Conservation (phyloP, 306 rosid species). For the Arachis stenosperma region DNA sequence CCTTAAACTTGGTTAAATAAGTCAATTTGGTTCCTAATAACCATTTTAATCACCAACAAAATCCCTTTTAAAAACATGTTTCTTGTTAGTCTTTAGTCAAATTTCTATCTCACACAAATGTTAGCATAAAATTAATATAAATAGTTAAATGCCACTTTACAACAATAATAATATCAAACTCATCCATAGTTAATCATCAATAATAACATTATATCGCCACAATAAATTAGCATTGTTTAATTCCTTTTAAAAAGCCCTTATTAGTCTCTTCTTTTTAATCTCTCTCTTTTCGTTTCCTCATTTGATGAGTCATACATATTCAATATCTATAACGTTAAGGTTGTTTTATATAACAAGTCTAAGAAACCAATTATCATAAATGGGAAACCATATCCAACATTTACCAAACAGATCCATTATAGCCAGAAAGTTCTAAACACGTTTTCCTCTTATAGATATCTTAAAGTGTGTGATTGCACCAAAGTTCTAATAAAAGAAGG, state of each 20-base stretch:
- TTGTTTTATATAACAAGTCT: slow-evolving; percentile 9
- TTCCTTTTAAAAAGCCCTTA: neutral
- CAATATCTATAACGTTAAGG: slow-evolving; percentile 5
- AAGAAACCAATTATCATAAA: slow-evolving; percentile 18
- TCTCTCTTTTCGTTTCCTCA: slow-evolving; percentile 18
- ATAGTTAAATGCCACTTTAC: too few species aligned
- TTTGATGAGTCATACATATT: neutral
- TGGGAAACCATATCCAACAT: slow-evolving; percentile 39
- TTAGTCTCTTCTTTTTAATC: too few species aligned
- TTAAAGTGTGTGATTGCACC: slow-evolving; percentile 28
- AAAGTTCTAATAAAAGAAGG: slow-evolving; percentile 26
- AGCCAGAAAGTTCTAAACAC: slow-evolving; percentile 11
- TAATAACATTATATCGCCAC: too few species aligned
- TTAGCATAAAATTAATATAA: too few species aligned
- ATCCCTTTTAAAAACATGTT: too few species aligned
- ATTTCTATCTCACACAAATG: too few species aligned
- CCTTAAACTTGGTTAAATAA: too few species aligned
- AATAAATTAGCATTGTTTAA: neutral
- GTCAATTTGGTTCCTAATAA: too few species aligned
- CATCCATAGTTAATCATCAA: too few species aligned
- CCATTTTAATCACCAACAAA: too few species aligned
- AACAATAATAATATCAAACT: too few species aligned
- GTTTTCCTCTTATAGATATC: slow-evolving; percentile 38
- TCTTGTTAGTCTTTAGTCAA: too few species aligned
- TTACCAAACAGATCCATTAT: slow-evolving; percentile 42